Evolutionary conservation across 2,329 filamentous ascomycete genomes (phyloP), one percentile per base, ranked within the genome.

Genomic region (Dothideomycetes sp.): DNA sequence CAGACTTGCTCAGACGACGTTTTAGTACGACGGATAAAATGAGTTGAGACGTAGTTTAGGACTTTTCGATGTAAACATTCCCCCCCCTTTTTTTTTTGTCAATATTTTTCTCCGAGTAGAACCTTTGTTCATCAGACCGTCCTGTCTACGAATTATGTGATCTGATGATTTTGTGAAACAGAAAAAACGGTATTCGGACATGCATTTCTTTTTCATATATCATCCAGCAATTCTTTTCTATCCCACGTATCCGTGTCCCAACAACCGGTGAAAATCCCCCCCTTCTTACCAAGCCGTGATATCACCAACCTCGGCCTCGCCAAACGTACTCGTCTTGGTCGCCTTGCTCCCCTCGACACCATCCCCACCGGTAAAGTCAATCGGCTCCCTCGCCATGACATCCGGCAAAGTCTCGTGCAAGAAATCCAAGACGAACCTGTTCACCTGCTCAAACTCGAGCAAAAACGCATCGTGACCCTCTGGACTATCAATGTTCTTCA

Each of bases 381-480:
- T 60, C 46, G 58, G 67, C 48, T 47, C 65, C 48, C 48, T 68
- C 59, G 43, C 67, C 88, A 96, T 95, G 49, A 98, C 89, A 50
- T 94, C 84, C 1, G 87, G 85, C 20, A 98, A 61, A 3, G 82
- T 78, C 53, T 89, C 79, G 44, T 80, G 74, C 61, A 98, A 69
- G 58, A 98, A 98, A 2, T 75, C 76, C 13, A 95, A 64, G 35
- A 95, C 78, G 57, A 94, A 85, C 22, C 69, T 72, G 63, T 98
- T 98, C 45, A 96, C 91, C 64, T 96, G 89, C 66, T 95, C 86
- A 56, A 98, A 98, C 62, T 98, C 89, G 41, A 98, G 66, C 54
- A 98, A 64, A 61, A 98, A 98, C 0, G 91, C 91, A 61, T 98
- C 91, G 54, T 98, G 91, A 1, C 91, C 91, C 58, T 98, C 91